Percentiles rank a stretch among this genome's conserved stretches.
These are phyloP conservation scores for Paramyrothecium roridum DNA, from an alignment of 2,329 filamentous ascomycete species.

Conservation along the genomic window DNA sequence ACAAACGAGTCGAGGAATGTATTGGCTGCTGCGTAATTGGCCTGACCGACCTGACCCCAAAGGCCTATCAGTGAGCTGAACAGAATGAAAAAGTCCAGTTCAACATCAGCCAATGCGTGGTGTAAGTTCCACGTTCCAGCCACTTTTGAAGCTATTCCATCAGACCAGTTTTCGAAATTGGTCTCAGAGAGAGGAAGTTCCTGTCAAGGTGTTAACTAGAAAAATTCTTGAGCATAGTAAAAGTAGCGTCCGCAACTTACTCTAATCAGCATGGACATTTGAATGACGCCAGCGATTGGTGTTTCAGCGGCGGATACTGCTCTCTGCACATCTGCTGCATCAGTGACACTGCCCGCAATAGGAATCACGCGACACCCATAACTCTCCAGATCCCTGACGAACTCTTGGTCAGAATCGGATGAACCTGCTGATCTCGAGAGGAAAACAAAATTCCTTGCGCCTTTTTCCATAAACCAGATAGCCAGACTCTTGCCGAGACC, in stretches of 20 bases:
- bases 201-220: neutral
- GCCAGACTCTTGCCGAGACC: constrained; percentile 16
- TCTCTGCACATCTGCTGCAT: neutral
- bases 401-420: neutral
- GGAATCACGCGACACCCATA: neutral
- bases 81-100: constrained; percentile 19
- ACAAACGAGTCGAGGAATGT: constrained; percentile 24
- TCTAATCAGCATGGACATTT: neutral
- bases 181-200: neutral
- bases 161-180: constrained; percentile 1
- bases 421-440: neutral
- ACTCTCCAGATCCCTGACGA: neutral
- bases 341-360: neutral
- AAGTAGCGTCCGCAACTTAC: neutral
- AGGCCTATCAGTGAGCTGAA: neutral
- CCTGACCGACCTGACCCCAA: constrained; percentile 1
- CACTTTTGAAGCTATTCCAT: constrained; percentile 17
- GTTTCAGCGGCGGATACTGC: neutral
- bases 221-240: neutral
- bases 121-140: constrained; percentile 19
- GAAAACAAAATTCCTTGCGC: constrained; percentile 10
- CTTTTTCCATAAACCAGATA: constrained; percentile 18
- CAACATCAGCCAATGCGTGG: constrained; percentile 4
- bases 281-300: neutral
- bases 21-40: constrained; percentile 27